phyloP scores from a whole-genome alignment of 2,329 filamentous ascomycete species.

The Zymoseptoria pseudotritici region DNA sequence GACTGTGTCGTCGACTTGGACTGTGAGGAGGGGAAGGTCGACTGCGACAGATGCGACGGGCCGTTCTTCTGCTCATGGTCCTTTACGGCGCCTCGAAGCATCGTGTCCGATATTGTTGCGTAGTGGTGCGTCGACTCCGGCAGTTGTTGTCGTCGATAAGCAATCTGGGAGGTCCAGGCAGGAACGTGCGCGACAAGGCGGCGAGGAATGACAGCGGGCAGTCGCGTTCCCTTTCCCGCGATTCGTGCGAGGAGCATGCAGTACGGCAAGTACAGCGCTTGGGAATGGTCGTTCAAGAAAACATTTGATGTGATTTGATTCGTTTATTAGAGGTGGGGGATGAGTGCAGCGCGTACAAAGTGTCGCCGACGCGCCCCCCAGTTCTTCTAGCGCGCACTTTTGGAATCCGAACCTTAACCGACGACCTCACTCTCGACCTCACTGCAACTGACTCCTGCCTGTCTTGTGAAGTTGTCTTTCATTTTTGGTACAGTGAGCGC shows the following conservation, averaged over 20 bases:
- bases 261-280: slow-evolving; percentile 16
- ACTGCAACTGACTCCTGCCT: too few species aligned
- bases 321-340: background rate
- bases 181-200: slow-evolving; percentile 8
- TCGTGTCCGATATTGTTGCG: slow-evolving; percentile 16
- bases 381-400: background rate
- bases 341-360: background rate
- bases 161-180: slow-evolving; percentile 9
- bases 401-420: background rate
- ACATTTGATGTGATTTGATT: background rate
- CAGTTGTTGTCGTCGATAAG: slow-evolving; percentile 6
- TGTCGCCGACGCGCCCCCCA: background rate
- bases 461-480: too few species aligned
- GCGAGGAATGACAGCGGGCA: slow-evolving; percentile 17
- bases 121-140: slow-evolving; percentile 7
- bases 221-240: slow-evolving; percentile 21
- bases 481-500: too few species aligned
- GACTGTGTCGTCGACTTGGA: slow-evolving; percentile 40
- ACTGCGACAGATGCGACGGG: slow-evolving; percentile 36
- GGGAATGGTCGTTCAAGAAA: background rate
- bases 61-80: slow-evolving; percentile 31
- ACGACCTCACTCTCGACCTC: background rate
- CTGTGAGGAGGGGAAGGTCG: slow-evolving; percentile 53
- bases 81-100: slow-evolving; percentile 38
- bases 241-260: slow-evolving; percentile 25